Conservation (phyloP, 805 yeast species). For the Barnettozyma sp. region DNA sequence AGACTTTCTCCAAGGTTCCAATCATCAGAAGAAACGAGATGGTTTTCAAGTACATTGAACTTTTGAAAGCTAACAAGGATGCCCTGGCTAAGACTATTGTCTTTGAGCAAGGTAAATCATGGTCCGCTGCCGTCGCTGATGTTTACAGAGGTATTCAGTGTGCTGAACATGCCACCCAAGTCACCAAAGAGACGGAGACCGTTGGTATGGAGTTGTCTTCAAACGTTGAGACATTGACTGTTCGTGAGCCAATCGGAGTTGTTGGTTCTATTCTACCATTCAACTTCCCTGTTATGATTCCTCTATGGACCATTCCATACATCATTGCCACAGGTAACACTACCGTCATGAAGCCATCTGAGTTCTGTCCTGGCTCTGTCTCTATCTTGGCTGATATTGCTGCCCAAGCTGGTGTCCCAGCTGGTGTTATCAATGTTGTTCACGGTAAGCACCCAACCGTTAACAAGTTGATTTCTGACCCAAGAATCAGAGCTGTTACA, state of each 20-base stretch:
- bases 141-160: slow-evolving; percentile 75
- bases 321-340: slow-evolving; percentile 69
- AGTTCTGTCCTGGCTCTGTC: slow-evolving; percentile 78
- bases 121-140: slow-evolving; percentile 68
- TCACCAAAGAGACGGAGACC: slow-evolving; percentile 60
- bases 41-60: slow-evolving; percentile 60
- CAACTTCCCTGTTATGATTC: slow-evolving; percentile 82
- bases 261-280: slow-evolving; percentile 75
- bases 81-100: slow-evolving; percentile 57
- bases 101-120: slow-evolving; percentile 71
- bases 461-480: slow-evolving; percentile 61
- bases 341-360: slow-evolving; percentile 61
- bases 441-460: slow-evolving; percentile 73
- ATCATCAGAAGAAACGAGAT: slow-evolving; percentile 52
- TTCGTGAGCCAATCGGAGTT: slow-evolving; percentile 67
- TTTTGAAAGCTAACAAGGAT: slow-evolving; percentile 61
- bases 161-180: slow-evolving; percentile 68
- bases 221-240: slow-evolving; percentile 70
- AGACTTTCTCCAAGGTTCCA: slow-evolving; percentile 43
- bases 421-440: slow-evolving; percentile 63
- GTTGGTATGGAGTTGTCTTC: slow-evolving; percentile 56
- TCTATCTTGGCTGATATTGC: slow-evolving; percentile 66
- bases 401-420: slow-evolving; percentile 67
- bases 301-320: slow-evolving; percentile 50
- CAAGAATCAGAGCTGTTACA: slow-evolving; percentile 68